These are phyloP conservation scores for Pseudogymnoascus destructans DNA, from an alignment of 2,329 filamentous ascomycete genomes.

Conservation along the genomic window DNA sequence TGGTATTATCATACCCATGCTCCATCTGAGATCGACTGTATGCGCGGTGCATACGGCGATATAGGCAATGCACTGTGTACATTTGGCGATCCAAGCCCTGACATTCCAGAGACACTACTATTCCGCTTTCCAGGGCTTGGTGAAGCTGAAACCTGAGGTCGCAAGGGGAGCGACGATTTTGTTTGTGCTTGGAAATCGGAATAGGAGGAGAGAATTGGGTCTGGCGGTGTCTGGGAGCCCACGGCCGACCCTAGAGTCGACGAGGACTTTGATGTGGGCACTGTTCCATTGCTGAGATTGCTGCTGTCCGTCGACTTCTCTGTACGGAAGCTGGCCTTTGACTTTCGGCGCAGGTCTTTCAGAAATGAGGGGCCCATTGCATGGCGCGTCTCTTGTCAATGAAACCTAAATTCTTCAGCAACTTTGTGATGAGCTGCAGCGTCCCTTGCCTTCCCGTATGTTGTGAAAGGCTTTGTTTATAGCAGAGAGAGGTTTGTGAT, in stretches of 20 bases:
- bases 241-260: constrained; percentile 46
- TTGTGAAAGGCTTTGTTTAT: neutral
- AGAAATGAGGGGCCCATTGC: constrained; percentile 53
- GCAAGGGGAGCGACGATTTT: constrained; percentile 28
- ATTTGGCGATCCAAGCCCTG: constrained; percentile 42
- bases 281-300: constrained; percentile 43
- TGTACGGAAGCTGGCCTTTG: constrained; percentile 59
- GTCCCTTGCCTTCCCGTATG: neutral
- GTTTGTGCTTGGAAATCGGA: constrained; percentile 49
- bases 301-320: constrained; percentile 49
- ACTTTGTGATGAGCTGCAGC: neutral
- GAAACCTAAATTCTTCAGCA: neutral
- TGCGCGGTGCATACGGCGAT: constrained; percentile 68
- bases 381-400: constrained; percentile 1
- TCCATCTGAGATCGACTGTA: constrained; percentile 67
- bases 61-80: constrained; percentile 34
- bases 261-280: constrained; percentile 49
- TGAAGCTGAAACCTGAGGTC: constrained; percentile 26
- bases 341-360: constrained; percentile 64
- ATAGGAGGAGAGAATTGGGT: constrained; percentile 54
- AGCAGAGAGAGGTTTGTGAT: neutral
- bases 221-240: constrained; percentile 62
- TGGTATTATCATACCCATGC: constrained; percentile 55
- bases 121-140: constrained; percentile 35
- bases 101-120: constrained; percentile 48